A percentile compares a stretch with the other conserved stretches of the same genome.
These are phyloP conservation scores for Oryza officinalis DNA, from an alignment of 176 grass and related monocot species.

Conservation along the genomic window DNA sequence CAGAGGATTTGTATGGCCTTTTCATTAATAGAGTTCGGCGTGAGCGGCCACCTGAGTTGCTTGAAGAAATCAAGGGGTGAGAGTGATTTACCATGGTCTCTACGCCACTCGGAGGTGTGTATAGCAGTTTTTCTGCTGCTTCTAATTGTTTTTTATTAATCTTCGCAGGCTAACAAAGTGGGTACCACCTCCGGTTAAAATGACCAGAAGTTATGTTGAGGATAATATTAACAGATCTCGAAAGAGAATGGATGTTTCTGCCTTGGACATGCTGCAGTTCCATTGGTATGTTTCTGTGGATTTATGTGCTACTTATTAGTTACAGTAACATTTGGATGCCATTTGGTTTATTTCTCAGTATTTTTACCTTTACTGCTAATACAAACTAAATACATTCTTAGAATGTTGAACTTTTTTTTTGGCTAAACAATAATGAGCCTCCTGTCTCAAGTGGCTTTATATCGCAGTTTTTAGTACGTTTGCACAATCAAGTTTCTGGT, in stretches of 20 bases:
- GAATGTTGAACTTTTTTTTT: neutral
- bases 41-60: slow-evolving; percentile 73
- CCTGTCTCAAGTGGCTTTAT: neutral
- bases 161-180: slow-evolving; percentile 75
- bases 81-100: neutral
- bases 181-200: slow-evolving; percentile 90
- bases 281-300: slow-evolving; percentile 58
- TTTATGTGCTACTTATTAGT: slow-evolving; percentile 19
- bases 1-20: slow-evolving; percentile 92
- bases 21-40: slow-evolving; percentile 84
- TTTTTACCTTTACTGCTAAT: neutral
- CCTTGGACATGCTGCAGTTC: slow-evolving; percentile 92
- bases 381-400: neutral
- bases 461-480: neutral
- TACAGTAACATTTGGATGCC: neutral
- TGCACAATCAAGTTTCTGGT: neutral
- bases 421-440: neutral
- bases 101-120: neutral
- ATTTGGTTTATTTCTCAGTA: neutral
- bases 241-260: slow-evolving; percentile 88
- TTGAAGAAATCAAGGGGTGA: slow-evolving; percentile 77
- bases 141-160: neutral
- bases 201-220: slow-evolving; percentile 73
- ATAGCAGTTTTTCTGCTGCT: neutral
- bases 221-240: slow-evolving; percentile 80